These are phyloP conservation scores for Rubus idaeus DNA, from an alignment of 306 rosid genomes.

Conservation along the genomic window DNA sequence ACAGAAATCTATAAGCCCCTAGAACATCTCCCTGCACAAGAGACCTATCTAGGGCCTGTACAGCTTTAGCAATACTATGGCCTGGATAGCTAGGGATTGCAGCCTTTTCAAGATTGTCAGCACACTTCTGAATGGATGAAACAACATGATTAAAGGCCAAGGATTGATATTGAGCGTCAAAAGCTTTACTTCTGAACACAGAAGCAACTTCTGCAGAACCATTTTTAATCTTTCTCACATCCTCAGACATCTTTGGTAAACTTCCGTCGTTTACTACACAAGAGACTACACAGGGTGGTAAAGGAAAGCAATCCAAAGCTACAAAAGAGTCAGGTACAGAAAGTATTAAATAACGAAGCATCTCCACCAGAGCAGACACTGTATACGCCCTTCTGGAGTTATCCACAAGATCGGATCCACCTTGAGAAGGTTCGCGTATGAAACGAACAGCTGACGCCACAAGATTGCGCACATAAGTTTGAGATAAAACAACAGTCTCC, in stretches of 20 bases:
- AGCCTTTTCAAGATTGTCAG: slow-evolving; percentile 72
- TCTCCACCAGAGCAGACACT: slow-evolving; percentile 71
- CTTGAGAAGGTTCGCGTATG: slow-evolving; percentile 81
- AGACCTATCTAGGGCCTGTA: slow-evolving; percentile 73
- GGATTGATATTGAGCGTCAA: slow-evolving; percentile 70
- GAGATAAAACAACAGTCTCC: slow-evolving; percentile 81
- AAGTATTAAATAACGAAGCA: slow-evolving; percentile 80
- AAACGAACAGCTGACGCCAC: slow-evolving; percentile 70
- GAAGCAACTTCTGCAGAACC: slow-evolving; percentile 54
- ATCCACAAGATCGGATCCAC: slow-evolving; percentile 95
- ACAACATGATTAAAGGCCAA: slow-evolving; percentile 62
- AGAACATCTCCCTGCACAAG: slow-evolving; percentile 70
- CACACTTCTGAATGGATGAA: slow-evolving; percentile 71
- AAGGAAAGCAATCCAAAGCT: slow-evolving; percentile 90
- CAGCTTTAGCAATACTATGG: slow-evolving; percentile 77
- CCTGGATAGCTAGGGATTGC: slow-evolving; percentile 68
- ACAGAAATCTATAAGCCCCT: slow-evolving; percentile 62
- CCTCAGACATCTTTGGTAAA: slow-evolving; percentile 62
- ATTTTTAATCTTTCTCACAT: slow-evolving; percentile 48
- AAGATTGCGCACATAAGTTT: slow-evolving; percentile 81
- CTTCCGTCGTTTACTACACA: slow-evolving; percentile 66
- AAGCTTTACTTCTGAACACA: slow-evolving; percentile 52
- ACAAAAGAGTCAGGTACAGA: slow-evolving; percentile 92
- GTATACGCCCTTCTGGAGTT: slow-evolving; percentile 89
- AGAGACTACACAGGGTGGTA: slow-evolving; percentile 68